Percentiles rank a stretch among this genome's conserved stretches.
Evolutionary conservation across 805 yeast species (phyloP).

Genomic region (Metschnikowia dekortorum): DNA sequence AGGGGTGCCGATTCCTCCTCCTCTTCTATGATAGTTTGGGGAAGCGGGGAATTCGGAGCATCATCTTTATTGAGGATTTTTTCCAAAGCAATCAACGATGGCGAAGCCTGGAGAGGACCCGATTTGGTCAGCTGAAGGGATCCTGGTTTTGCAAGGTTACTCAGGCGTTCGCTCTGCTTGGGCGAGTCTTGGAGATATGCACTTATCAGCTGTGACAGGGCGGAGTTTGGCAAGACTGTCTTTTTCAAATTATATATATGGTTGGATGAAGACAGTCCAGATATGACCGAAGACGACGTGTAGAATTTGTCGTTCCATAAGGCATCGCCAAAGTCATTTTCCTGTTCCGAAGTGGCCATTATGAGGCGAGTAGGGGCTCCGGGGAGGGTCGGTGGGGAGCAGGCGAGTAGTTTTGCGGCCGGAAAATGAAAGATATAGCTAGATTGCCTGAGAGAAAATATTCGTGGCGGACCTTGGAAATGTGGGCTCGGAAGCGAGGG

Average conservation of each 20-base stretch:
- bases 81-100: constrained; percentile 4
- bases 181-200: constrained; percentile 12
- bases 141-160: background rate
- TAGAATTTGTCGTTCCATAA: constrained; percentile 33
- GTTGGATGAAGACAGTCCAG: constrained; percentile 16
- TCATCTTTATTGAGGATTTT: constrained; percentile 1
- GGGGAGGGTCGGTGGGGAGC: background rate
- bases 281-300: constrained; percentile 22
- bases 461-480: background rate
- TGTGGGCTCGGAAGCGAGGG: background rate
- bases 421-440: background rate
- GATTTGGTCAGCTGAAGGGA: background rate
- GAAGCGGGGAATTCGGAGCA: background rate
- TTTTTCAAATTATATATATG: constrained; percentile 25
- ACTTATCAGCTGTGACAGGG: constrained; percentile 23
- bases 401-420: background rate
- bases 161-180: background rate
- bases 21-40: constrained; percentile 3
- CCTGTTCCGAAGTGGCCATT: constrained; percentile 10
- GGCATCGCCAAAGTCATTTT: constrained; percentile 27
- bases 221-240: constrained; percentile 24
- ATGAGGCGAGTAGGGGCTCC: background rate
- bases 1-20: background rate
- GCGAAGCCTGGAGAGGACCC: constrained; percentile 2
- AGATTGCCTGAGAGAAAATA: background rate